Evolutionary conservation across 805 yeast species (phyloP).

Genomic region (Priceomyces medius): DNA sequence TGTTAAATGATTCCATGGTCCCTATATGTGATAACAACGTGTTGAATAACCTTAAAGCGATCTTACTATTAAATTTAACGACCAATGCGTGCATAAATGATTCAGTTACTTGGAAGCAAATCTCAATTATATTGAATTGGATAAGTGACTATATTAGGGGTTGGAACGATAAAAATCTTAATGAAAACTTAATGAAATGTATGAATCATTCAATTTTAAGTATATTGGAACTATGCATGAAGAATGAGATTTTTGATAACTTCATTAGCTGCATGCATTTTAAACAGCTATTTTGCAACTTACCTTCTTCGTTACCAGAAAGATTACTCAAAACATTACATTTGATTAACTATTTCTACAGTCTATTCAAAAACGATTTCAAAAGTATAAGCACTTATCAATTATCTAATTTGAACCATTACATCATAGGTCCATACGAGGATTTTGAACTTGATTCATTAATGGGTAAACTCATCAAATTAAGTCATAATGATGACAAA

Average conservation of each 20-base stretch:
- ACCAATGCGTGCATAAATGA: slow-evolving; percentile 27
- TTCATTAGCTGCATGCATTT: slow-evolving; percentile 21
- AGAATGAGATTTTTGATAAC: slow-evolving; percentile 16
- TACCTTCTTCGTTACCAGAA: slow-evolving; percentile 12
- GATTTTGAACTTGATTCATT: slow-evolving; percentile 18
- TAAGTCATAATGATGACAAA: not conserved
- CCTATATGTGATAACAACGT: slow-evolving; percentile 5
- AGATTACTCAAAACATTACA: slow-evolving; percentile 21
- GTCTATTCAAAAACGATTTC: slow-evolving; percentile 7
- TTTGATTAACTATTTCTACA: slow-evolving; percentile 20
- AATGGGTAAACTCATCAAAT: slow-evolving; percentile 7
- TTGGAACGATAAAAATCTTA: not conserved
- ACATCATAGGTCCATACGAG: slow-evolving; percentile 12
- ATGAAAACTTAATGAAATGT: slow-evolving; percentile 13
- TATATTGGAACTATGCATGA: slow-evolving; percentile 22
- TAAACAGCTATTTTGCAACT: slow-evolving; percentile 9
- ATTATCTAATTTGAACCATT: slow-evolving; percentile 4
- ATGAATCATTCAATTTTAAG: slow-evolving; percentile 23
- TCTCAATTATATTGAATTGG: slow-evolving; percentile 26
- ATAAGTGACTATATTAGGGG: slow-evolving; percentile 18
- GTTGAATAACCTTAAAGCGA: slow-evolving; percentile 25
- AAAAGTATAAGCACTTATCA: slow-evolving; percentile 8
- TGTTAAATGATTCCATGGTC: slow-evolving; percentile 11
- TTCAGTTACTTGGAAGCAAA: slow-evolving; percentile 23
- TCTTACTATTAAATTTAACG: slow-evolving; percentile 29